Conservation (phyloP, 805 yeast genomes). For the Brettanomyces anomalus region DNA sequence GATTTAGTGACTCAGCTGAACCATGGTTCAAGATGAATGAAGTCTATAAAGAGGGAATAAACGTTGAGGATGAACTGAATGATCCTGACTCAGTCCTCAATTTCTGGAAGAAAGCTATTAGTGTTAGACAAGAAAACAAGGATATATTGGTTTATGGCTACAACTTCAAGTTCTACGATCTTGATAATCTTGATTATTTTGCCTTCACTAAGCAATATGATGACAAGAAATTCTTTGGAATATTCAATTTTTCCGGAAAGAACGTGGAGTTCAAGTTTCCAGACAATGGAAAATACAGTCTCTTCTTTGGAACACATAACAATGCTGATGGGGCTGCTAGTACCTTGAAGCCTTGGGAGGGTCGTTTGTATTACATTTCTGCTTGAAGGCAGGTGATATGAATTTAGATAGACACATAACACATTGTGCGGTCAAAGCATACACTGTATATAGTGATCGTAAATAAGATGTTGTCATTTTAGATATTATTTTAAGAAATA, state of each 20-base stretch:
- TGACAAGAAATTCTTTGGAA: conserved; percentile 28
- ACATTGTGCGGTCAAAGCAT: too few relatives aligned
- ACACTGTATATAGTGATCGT: too few relatives aligned
- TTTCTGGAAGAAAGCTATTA: conserved; percentile 37
- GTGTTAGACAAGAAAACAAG: conserved; percentile 34
- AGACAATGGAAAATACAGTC: background rate
- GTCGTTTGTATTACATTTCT: background rate
- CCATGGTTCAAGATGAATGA: conserved; percentile 51
- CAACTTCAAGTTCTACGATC: conserved; percentile 32
- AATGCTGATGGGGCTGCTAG: background rate
- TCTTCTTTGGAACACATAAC: conserved; percentile 1
- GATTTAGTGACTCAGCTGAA: conserved; percentile 17
- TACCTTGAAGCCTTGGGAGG: background rate
- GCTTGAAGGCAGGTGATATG: background rate
- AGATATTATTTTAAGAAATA: too few relatives aligned
- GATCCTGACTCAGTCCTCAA: conserved; percentile 37
- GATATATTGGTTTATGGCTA: conserved; percentile 37
- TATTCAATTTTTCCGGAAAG: conserved; percentile 34
- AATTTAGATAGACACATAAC: too few relatives aligned
- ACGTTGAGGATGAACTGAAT: conserved; percentile 35
- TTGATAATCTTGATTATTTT: conserved; percentile 32
- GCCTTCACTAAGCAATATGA: conserved; percentile 31
- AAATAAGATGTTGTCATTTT: too few relatives aligned
- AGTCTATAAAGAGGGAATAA: conserved; percentile 35
- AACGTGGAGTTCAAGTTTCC: background rate